phyloP scores from a whole-genome alignment of 2,329 filamentous ascomycete genomes.

The Fusarium ramigenum region DNA sequence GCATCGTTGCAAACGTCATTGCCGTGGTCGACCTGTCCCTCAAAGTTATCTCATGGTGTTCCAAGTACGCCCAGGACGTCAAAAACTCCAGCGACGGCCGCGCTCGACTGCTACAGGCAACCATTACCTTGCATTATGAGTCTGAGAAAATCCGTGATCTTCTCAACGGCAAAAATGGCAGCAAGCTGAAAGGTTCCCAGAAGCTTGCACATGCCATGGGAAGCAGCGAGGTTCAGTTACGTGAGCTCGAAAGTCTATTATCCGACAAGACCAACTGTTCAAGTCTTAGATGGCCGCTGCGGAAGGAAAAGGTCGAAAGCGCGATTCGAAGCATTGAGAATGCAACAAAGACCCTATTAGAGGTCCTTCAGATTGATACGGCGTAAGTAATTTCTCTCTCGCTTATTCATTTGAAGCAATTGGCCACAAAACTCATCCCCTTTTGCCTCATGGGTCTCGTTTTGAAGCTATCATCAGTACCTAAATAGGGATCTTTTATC shows the following conservation, averaged over 20 bases:
- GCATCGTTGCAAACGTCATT: neutral
- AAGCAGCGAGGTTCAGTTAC: neutral
- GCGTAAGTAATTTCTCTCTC: neutral
- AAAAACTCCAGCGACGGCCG: constrained; percentile 46
- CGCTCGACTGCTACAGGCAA: constrained; percentile 43
- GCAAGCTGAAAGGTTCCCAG: neutral
- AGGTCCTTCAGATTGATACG: neutral
- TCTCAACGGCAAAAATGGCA: neutral
- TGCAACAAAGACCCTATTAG: rapidly evolving
- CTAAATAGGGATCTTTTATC: too few relatives aligned
- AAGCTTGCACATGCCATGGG: neutral
- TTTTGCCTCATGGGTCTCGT: too few relatives aligned
- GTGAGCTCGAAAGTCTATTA: neutral
- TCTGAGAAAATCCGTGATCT: rapidly evolving
- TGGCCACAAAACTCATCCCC: too few relatives aligned
- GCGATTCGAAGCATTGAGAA: neutral
- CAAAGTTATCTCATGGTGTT: constrained; percentile 33
- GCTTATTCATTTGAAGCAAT: neutral
- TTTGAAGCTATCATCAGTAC: too few relatives aligned
- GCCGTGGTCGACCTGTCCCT: neutral
- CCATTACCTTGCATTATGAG: neutral
- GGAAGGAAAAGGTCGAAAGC: neutral
- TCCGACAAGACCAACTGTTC: neutral
- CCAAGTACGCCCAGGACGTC: constrained; percentile 48
- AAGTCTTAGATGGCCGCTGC: constrained; percentile 38